These are phyloP conservation scores for Fusarium brachygibbosum DNA, from an alignment of 2,329 filamentous ascomycete genomes.

Conservation along the genomic window DNA sequence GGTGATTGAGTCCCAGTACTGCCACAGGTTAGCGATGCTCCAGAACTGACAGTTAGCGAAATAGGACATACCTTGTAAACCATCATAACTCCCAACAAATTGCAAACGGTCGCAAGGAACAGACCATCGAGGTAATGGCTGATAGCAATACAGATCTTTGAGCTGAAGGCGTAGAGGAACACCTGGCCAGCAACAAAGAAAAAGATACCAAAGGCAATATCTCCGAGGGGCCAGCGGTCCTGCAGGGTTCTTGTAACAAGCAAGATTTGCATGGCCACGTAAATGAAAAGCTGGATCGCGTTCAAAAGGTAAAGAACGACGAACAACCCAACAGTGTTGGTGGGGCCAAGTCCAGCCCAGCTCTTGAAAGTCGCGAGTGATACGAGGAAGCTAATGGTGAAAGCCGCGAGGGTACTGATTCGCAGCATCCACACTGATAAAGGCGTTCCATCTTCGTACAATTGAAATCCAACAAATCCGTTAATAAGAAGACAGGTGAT, in stretches of 20 bases:
- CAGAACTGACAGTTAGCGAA: neutral
- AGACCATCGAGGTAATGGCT: constrained; percentile 95
- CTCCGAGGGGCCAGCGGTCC: constrained; percentile 94
- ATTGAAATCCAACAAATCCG: constrained; percentile 97
- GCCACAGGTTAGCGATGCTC: constrained; percentile 17
- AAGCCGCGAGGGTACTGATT: constrained; percentile 82
- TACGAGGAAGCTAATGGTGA: constrained; percentile 87
- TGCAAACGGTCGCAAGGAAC: constrained; percentile 94
- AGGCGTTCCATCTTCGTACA: constrained; percentile 96
- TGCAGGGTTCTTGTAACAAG: constrained; percentile 91
- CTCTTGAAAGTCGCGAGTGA: constrained; percentile 92
- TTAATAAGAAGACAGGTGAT: constrained; percentile 94
- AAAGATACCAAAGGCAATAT: constrained; percentile 90
- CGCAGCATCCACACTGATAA: constrained; percentile 94
- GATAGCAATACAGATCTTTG: constrained; percentile 83
- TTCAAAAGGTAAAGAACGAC: constrained; percentile 93
- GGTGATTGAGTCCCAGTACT: constrained; percentile 99
- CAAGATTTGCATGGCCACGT: constrained; percentile 87
- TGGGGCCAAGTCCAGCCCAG: constrained; percentile 87
- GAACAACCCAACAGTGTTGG: constrained; percentile 89
- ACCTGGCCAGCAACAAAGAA: constrained; percentile 95
- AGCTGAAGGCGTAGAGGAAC: constrained; percentile 89
- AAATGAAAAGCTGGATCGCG: constrained; percentile 86
- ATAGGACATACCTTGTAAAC: constrained; percentile 83
- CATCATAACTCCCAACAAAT: constrained; percentile 98